These are phyloP conservation scores for Termitomyces titanicus DNA, from an alignment of 768 basidiomycete species.

Conservation along the genomic window DNA sequence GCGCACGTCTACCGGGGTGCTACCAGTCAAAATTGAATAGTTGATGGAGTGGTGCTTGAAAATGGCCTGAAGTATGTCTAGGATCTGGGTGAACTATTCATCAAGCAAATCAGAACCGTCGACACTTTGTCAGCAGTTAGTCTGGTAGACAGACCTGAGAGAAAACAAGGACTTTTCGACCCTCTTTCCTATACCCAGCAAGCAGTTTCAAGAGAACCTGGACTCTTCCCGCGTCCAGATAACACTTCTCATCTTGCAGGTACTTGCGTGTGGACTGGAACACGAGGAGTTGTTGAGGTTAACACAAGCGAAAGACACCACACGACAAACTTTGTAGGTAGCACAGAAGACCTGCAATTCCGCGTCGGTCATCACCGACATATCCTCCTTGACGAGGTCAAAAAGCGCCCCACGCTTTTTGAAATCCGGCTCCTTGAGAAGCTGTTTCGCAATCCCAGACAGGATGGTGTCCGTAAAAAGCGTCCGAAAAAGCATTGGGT, in stretches of 20 bases:
- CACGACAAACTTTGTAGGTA: constrained; percentile 70
- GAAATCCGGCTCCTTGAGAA: constrained; percentile 91
- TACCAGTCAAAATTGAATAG: constrained; percentile 85
- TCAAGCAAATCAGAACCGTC: background rate
- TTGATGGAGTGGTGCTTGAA: constrained; percentile 69
- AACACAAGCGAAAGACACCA: background rate
- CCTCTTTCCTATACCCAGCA: constrained; percentile 57
- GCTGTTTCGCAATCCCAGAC: constrained; percentile 69
- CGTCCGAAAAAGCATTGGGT: constrained; percentile 93
- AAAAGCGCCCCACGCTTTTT: constrained; percentile 76
- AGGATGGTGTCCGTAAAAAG: constrained; percentile 77
- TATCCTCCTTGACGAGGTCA: constrained; percentile 92
- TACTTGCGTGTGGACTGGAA: constrained; percentile 68
- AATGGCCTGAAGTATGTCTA: constrained; percentile 88
- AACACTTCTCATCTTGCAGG: constrained; percentile 69
- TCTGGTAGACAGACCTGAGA: constrained; percentile 66
- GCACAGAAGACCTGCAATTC: constrained; percentile 87
- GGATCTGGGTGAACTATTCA: constrained; percentile 85
- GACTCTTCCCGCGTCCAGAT: constrained; percentile 87
- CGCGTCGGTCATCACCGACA: constrained; percentile 97
- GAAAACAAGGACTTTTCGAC: constrained; percentile 87
- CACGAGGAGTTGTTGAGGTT: background rate
- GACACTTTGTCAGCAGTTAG: background rate
- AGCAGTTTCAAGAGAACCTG: constrained; percentile 69
- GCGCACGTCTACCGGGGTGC: constrained; percentile 89